These are phyloP conservation scores for Coniochaeta sp. DNA, from an alignment of 2,329 filamentous ascomycete species.

Conservation along the genomic window DNA sequence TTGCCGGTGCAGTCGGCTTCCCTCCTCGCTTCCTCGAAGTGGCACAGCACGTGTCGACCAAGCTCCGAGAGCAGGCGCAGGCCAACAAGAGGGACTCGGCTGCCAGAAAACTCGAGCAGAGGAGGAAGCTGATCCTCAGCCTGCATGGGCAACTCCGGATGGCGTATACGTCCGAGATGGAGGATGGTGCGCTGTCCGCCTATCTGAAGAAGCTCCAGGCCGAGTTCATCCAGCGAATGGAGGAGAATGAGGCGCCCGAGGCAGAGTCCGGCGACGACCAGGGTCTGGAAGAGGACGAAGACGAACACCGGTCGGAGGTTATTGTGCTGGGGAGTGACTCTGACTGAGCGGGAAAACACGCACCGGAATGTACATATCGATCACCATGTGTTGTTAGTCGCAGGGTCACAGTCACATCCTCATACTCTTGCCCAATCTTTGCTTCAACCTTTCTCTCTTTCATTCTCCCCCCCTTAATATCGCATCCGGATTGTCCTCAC, in stretches of 20 bases:
- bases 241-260: slow-evolving; percentile 43
- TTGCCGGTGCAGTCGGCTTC: slow-evolving; percentile 70
- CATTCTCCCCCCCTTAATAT: background rate
- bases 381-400: no score
- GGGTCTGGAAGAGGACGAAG: no score
- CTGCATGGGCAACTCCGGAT: slow-evolving; percentile 68
- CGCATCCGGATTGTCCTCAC: background rate
- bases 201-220: slow-evolving; percentile 64
- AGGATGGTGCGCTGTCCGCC: slow-evolving; percentile 51
- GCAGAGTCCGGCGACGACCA: no score
- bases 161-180: slow-evolving; percentile 57
- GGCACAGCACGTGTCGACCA: slow-evolving; percentile 59
- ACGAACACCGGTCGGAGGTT: no score
- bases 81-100: slow-evolving; percentile 52
- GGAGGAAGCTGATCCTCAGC: slow-evolving; percentile 66
- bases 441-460: no score
- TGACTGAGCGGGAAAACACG: no score
- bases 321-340: no score
- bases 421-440: no score
- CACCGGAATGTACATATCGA: no score
- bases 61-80: slow-evolving; percentile 51
- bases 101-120: slow-evolving; percentile 50
- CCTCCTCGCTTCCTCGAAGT: slow-evolving; percentile 59
- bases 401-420: no score
- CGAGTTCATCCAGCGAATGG: slow-evolving; percentile 70